Evolutionary conservation across 2,329 filamentous ascomycete genomes (phyloP), one percentile per base, ranked within the genome.

Genomic region (Colletotrichum euphorbiae): DNA sequence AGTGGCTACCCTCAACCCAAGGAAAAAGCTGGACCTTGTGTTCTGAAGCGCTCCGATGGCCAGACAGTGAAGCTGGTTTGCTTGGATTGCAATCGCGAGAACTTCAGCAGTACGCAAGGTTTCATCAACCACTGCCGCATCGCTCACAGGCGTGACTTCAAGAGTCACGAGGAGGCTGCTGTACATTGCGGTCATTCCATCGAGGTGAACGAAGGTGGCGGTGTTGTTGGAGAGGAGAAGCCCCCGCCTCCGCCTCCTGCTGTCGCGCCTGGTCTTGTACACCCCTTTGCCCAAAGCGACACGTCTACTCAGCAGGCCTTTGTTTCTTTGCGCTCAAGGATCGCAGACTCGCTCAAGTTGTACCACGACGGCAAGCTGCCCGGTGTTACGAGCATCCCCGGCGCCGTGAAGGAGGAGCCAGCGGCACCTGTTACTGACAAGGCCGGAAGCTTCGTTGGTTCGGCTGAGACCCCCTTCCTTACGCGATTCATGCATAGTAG

Each of bases 91-190:
- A 87, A 93, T 56, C 88, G 95, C 71, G 93, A 93, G 77, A 93
- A 98, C 78, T 98, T 98, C 76, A 94, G 92, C 63, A 98, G 94
- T 81, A 97, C 94, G 0, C 96, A 98, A 79, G 96, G 96, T n/a
- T 98, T 98, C 80, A 96, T 99, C 82, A 99, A 99, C 76, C 96
- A 99, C 77, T 98, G 95, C 77, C 93, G 96, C 65, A 98, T 99
- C 74, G 94, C 94, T 28, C 96, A 99, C 80, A 92, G 91, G 77
- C 88, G 93, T 67, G 94, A 97, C 71, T 98, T 94, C 83, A 95
- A 97, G 81, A 98, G 93, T 74, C 96, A 99, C 75, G 95, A 98
- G 78, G 93, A 94, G 75, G 96, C 96, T 70, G 96, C 95, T 38
- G 86, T 94, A 63, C 91, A 92, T 68, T 97, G 93, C 73, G 96